Evolutionary conservation across 1,284 basidiomycete genomes (phyloP).

Genomic region (Coniophora puteana): DNA sequence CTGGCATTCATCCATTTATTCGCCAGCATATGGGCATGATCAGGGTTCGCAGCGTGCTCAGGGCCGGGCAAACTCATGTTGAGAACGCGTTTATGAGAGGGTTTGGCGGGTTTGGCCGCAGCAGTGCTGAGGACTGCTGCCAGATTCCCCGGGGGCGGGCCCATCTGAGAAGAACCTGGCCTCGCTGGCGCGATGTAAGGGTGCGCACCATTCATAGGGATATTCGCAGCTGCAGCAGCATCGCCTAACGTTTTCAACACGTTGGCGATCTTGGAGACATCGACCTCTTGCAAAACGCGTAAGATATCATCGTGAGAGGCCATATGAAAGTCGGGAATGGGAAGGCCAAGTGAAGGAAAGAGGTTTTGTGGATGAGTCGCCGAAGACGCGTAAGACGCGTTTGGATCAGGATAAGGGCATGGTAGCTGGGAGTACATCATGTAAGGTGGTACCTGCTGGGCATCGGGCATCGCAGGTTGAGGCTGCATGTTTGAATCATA

Average conservation of each 20-base stretch:
- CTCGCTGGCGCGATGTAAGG: constrained; percentile 31
- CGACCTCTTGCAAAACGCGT: constrained; percentile 65
- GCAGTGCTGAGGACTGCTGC: constrained; percentile 29
- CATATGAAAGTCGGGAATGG: constrained; percentile 45
- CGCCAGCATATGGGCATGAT: constrained; percentile 50
- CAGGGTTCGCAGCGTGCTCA: constrained; percentile 32
- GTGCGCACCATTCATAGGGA: constrained; percentile 27
- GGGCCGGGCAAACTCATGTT: constrained; percentile 30
- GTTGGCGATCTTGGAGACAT: constrained; percentile 63
- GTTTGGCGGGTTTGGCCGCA: constrained; percentile 33
- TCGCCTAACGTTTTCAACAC: constrained; percentile 63
- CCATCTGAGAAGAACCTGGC: constrained; percentile 11
- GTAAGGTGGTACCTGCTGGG: constrained; percentile 20
- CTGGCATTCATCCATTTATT: constrained; percentile 72
- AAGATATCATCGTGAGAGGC: constrained; percentile 71
- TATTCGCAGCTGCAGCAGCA: constrained; percentile 43
- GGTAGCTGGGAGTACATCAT: constrained; percentile 25
- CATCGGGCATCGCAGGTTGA: constrained; percentile 22
- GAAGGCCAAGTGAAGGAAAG: constrained; percentile 25
- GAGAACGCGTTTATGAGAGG: constrained; percentile 26
- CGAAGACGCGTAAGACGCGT: constrained; percentile 19
- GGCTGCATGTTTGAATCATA: constrained; percentile 27
- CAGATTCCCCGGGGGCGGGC: constrained; percentile 43
- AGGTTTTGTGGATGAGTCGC: constrained; percentile 29
- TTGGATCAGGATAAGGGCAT: constrained; percentile 25